A percentile compares a stretch with the other conserved stretches of the same genome.
These are phyloP conservation scores for Colletotrichum shisoi DNA, from an alignment of 2,329 filamentous ascomycete genomes.

Conservation along the genomic window DNA sequence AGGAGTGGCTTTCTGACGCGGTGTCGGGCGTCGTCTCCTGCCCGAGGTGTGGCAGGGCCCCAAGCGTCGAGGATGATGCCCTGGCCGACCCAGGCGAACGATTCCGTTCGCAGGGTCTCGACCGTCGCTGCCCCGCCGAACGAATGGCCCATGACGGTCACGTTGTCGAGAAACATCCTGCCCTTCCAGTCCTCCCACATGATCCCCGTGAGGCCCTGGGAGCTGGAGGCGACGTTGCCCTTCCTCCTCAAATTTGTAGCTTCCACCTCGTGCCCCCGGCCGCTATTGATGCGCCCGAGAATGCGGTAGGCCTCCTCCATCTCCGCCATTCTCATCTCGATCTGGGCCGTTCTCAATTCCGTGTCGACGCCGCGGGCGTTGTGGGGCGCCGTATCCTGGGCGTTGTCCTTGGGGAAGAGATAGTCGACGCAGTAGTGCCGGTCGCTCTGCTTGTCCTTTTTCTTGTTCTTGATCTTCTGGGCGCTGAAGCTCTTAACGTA, in stretches of 20 bases:
- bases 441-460: conserved; percentile 42
- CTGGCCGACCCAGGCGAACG: conserved; percentile 66
- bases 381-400: conserved; percentile 59
- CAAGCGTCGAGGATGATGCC: conserved; percentile 73
- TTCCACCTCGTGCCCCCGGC: conserved; percentile 60
- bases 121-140: conserved; percentile 72
- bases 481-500: conserved; percentile 46
- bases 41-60: conserved; percentile 60
- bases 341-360: conserved; percentile 67
- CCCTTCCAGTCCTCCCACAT: conserved; percentile 65
- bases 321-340: conserved; percentile 69
- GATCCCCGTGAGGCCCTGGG: conserved; percentile 63
- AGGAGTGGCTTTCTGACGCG: conserved; percentile 63
- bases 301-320: conserved; percentile 69
- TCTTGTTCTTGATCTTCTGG: conserved; percentile 48
- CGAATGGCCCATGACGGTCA: conserved; percentile 71
- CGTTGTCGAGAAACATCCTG: conserved; percentile 61
- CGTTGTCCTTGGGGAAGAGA: conserved; percentile 67
- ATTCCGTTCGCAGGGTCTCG: conserved; percentile 64
- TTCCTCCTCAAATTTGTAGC: conserved; percentile 63
- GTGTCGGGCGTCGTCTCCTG: conserved; percentile 54
- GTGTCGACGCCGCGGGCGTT: conserved; percentile 68
- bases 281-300: conserved; percentile 63
- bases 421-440: conserved; percentile 65
- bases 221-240: conserved; percentile 67